Conservation (phyloP, 306 rosid genomes). For the Fagus sylvatica region DNA sequence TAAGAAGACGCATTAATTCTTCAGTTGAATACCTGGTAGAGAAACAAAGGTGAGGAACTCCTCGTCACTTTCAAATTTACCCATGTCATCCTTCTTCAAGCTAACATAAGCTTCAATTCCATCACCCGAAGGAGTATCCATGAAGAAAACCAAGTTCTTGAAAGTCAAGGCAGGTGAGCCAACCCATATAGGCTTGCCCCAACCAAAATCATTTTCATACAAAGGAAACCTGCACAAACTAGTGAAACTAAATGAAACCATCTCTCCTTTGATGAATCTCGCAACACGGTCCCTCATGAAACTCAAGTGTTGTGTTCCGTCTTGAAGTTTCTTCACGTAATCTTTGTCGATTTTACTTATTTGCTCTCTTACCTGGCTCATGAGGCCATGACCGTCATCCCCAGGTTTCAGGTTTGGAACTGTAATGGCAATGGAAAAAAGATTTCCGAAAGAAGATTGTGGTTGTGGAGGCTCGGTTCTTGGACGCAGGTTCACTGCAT, state of each 20-base stretch:
- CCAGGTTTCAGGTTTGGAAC: not conserved
- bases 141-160: constrained; percentile 44
- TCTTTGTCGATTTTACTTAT: constrained; percentile 34
- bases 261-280: constrained; percentile 33
- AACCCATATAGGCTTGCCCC: constrained; percentile 60
- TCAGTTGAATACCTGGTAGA: not conserved
- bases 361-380: constrained; percentile 34
- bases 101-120: constrained; percentile 53
- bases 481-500: constrained; percentile 52
- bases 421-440: constrained; percentile 27
- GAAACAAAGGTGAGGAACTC: constrained; percentile 33
- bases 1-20: no score
- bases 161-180: constrained; percentile 39
- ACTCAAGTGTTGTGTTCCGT: constrained; percentile 19
- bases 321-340: constrained; percentile 24
- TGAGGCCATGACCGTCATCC: constrained; percentile 12
- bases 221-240: constrained; percentile 54
- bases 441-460: constrained; percentile 40
- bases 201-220: constrained; percentile 60
- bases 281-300: constrained; percentile 16
- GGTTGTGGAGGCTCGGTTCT: constrained; percentile 47
- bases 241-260: constrained; percentile 34
- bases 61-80: constrained; percentile 34
- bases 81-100: constrained; percentile 52
- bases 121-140: constrained; percentile 40